phyloP scores from a whole-genome alignment of 2,329 filamentous ascomycete genomes.

The Ophiostoma ips region DNA sequence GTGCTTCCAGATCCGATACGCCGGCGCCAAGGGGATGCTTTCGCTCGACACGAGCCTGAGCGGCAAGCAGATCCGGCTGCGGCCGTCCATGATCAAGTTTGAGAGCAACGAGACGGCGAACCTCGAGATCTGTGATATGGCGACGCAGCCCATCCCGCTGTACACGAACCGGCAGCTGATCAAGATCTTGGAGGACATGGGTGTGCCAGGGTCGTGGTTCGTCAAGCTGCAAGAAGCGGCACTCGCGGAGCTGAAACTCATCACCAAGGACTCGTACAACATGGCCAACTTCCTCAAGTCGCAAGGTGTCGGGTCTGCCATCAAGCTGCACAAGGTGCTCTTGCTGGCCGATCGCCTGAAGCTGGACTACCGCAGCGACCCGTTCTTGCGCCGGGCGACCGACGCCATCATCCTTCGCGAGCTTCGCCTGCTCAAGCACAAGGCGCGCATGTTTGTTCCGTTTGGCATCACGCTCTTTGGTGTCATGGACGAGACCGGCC shows the following conservation, averaged over 20 bases:
- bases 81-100: constrained; percentile 73
- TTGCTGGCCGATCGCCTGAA: constrained; percentile 40
- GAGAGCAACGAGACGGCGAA: constrained; percentile 36
- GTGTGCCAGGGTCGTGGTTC: constrained; percentile 45
- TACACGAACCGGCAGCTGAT: constrained; percentile 69
- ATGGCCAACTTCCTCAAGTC: constrained; percentile 52
- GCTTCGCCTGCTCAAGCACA: constrained; percentile 63
- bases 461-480: constrained; percentile 67
- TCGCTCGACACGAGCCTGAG: constrained; percentile 48
- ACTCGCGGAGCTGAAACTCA: constrained; percentile 42
- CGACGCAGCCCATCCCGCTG: constrained; percentile 51
- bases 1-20: constrained; percentile 61
- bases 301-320: constrained; percentile 44
- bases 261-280: constrained; percentile 44
- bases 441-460: constrained; percentile 57
- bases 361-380: constrained; percentile 52
- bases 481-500: constrained; percentile 68
- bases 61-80: constrained; percentile 46
- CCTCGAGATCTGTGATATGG: constrained; percentile 60
- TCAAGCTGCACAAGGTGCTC: constrained; percentile 50
- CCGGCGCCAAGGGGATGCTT: constrained; percentile 66
- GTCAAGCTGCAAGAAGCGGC: constrained; percentile 48
- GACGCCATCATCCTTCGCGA: constrained; percentile 58
- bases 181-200: constrained; percentile 74
- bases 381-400: constrained; percentile 55